Percentiles rank a stretch among this genome's conserved stretches.
Conservation (phyloP, 768 basidiomycete genomes). For the Terana coerulea region DNA sequence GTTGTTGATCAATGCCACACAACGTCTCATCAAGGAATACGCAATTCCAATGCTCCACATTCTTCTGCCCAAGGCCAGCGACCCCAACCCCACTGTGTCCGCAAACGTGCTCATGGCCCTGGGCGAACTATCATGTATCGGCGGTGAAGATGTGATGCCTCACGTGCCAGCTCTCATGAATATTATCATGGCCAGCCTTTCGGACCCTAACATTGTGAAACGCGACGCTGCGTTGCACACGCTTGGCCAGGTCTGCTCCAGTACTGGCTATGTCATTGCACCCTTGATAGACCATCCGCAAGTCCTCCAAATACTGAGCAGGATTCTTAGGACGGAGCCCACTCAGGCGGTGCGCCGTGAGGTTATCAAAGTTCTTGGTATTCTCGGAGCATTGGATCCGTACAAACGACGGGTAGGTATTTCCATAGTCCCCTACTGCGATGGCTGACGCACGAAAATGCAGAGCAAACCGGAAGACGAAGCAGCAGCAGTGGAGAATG, state of each 20-base stretch:
- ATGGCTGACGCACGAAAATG: no score
- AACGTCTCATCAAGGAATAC: slow-evolving; percentile 93
- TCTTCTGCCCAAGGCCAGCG: slow-evolving; percentile 84
- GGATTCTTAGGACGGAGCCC: slow-evolving; percentile 81
- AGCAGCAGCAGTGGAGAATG: slow-evolving; percentile 50
- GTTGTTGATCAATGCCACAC: slow-evolving; percentile 84
- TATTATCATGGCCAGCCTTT: slow-evolving; percentile 82
- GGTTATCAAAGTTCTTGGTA: slow-evolving; percentile 92
- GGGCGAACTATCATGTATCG: slow-evolving; percentile 89
- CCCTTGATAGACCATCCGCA: slow-evolving; percentile 91
- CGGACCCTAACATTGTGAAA: slow-evolving; percentile 86
- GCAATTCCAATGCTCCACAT: slow-evolving; percentile 93
- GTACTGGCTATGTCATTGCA: slow-evolving; percentile 90
- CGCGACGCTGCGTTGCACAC: slow-evolving; percentile 93
- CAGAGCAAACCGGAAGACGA: slow-evolving; percentile 66
- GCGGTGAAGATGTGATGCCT: slow-evolving; percentile 84
- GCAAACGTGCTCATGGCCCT: slow-evolving; percentile 92
- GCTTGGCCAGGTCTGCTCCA: slow-evolving; percentile 92
- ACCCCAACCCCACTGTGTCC: slow-evolving; percentile 81
- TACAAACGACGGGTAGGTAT: slow-evolving; percentile 82
- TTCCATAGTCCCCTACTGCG: not conserved
- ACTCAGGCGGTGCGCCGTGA: slow-evolving; percentile 73
- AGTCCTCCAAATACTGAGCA: slow-evolving; percentile 78
- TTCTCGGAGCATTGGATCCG: slow-evolving; percentile 93
- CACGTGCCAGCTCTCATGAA: slow-evolving; percentile 87